phyloP scores from a whole-genome alignment of 331 rosid genomes.

The Acacia concinna region DNA sequence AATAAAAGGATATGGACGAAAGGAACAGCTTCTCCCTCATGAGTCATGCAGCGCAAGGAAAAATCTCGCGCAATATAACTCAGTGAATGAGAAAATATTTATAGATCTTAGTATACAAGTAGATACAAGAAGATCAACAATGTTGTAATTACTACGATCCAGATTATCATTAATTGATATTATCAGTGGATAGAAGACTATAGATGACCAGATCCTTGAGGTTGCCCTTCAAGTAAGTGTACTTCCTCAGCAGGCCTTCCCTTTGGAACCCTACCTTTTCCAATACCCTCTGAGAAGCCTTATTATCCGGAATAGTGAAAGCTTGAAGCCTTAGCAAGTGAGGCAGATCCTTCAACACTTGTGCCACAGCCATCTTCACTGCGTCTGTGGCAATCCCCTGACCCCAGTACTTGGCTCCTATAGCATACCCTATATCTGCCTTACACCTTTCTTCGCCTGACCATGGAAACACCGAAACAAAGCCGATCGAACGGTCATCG shows the following conservation, averaged over 20 bases:
- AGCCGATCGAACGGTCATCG: constrained; percentile 4
- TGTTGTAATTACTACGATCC: background rate
- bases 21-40: no score
- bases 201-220: constrained; percentile 30
- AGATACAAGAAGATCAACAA: background rate
- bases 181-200: constrained; percentile 30
- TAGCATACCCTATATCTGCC: constrained; percentile 51
- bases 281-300: constrained; percentile 45
- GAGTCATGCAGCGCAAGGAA: no score
- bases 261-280: constrained; percentile 44
- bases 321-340: constrained; percentile 49
- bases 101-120: background rate
- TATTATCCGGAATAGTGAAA: constrained; percentile 22
- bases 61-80: background rate
- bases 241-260: background rate
- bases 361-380: constrained; percentile 37
- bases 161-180: background rate
- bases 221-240: constrained; percentile 22
- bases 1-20: background rate
- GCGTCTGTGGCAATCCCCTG: constrained; percentile 53
- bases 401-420: constrained; percentile 49
- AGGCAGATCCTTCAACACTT: constrained; percentile 48
- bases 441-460: constrained; percentile 43
- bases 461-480: constrained; percentile 17
- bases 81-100: background rate